These are phyloP conservation scores for Miscanthus lutarioriparius DNA, from an alignment of 176 grass and related monocot genomes.

Conservation along the genomic window DNA sequence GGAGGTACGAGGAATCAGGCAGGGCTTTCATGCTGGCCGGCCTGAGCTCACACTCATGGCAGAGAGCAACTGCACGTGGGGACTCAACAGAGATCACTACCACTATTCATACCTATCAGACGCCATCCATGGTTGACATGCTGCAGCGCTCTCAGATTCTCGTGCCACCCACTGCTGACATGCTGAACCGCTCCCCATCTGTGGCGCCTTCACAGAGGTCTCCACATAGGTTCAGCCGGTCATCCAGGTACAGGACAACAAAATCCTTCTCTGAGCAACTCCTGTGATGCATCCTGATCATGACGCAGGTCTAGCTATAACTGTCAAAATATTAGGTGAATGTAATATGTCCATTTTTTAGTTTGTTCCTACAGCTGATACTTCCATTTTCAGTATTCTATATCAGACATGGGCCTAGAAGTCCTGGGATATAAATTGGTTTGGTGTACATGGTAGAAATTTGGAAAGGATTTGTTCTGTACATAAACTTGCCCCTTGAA, in stretches of 20 bases:
- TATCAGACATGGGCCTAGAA: neutral
- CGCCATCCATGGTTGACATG: slow-evolving; percentile 91
- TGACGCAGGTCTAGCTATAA: neutral
- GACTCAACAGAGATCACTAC: slow-evolving; percentile 69
- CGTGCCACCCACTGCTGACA: slow-evolving; percentile 6
- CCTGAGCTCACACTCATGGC: slow-evolving; percentile 83
- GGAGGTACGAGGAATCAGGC: slow-evolving; percentile 77
- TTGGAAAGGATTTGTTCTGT: neutral
- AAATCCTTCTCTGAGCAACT: slow-evolving; percentile 40
- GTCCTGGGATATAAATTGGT: slow-evolving; percentile 12
- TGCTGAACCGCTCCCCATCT: slow-evolving; percentile 39
- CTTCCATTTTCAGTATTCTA: slow-evolving; percentile 10
- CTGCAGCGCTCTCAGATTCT: slow-evolving; percentile 78
- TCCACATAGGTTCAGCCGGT: neutral
- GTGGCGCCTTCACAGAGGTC: slow-evolving; percentile 32
- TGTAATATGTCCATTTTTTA: slow-evolving; percentile 32
- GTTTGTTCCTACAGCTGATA: slow-evolving; percentile 6
- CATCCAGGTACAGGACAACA: slow-evolving; percentile 14
- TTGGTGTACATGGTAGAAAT: slow-evolving; percentile 26
- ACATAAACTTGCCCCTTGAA: neutral
- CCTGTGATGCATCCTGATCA: slow-evolving; percentile 24
- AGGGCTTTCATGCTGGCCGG: slow-evolving; percentile 80
- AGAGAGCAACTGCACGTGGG: slow-evolving; percentile 76
- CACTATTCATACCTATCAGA: slow-evolving; percentile 70
- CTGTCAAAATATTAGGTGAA: slow-evolving; percentile 4